Evolutionary conservation across 768 basidiomycete genomes (phyloP), one percentile per base, ranked within the genome.

Genomic region (Leccinum fibrillosum): DNA sequence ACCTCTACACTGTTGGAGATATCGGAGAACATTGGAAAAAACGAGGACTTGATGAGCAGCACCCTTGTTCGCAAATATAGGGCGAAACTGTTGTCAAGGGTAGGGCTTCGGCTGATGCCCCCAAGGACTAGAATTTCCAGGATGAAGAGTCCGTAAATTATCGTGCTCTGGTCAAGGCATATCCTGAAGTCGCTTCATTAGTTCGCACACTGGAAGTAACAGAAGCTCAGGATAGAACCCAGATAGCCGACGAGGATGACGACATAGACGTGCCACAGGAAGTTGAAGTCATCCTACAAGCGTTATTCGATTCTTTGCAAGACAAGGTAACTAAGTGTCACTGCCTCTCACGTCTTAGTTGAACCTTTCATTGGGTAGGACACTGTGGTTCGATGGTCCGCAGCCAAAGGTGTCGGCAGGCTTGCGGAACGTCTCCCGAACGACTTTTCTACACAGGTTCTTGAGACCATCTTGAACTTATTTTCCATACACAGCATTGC

Each of bases 301-400:
- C 85, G 23, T 72, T 98, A 2, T 85, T 98, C 61, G 77, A 77
- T 49, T 77, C 80, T 23, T 72, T 98, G 25, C 86, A 90, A 65
- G 94, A 99, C 69, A 90, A 86, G 73, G 95, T 95, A 59, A 37
- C 72, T 66, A n/a, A 9, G 17, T 10, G 0, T 19, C 12, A 3
- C 39, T 44, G 1, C 32, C 15, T 47, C 37, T 23, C 21, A 13
- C 10, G 12, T 48, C 23, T n/a, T 12, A 6, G 17, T 37, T 63
- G 13, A 63, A 26, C 0, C 60, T n/a, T 37, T 59, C 47, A 15
- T 28, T 21, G 21, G 53, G 15, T 63, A 98, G 95, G 95, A 97
- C 66, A 98, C 96, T 0, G 78, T 94, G 26, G 93, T 98, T 12
- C 89, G 97, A 52, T 98, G 92, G 84, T 94, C 96, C 13, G 85